phyloP scores from a whole-genome alignment of 768 basidiomycete species.

The Termitomyces heimii region DNA sequence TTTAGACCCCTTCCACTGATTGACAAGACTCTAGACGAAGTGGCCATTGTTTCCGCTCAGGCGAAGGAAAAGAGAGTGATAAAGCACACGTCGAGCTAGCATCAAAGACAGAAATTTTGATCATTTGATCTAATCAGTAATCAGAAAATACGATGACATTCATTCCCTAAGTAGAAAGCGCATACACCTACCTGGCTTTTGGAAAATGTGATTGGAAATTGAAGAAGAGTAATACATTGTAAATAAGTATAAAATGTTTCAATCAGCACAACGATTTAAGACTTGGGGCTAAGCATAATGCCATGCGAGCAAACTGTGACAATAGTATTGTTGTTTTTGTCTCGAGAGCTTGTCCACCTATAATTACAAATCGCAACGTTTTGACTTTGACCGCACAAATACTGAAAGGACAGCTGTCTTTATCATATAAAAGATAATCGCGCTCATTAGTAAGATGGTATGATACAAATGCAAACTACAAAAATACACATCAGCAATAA shows the following conservation, averaged over 20 bases:
- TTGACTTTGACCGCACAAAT: background rate
- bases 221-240: no score
- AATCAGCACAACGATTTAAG: background rate
- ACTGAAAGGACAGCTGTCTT: background rate
- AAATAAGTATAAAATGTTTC: background rate
- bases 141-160: background rate
- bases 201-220: no score
- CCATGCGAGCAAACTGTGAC: no score
- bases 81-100: background rate
- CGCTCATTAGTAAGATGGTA: background rate
- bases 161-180: no score
- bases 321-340: background rate
- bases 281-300: background rate
- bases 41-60: constrained; percentile 15
- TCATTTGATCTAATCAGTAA: constrained; percentile 1
- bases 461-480: constrained; percentile 4
- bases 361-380: background rate
- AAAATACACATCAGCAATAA: constrained; percentile 8
- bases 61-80: background rate
- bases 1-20: constrained; percentile 68
- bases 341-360: no score
- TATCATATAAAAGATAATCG: background rate
- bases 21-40: constrained; percentile 32
- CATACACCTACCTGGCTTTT: no score
- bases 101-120: background rate